phyloP scores from a whole-genome alignment of 2,329 filamentous ascomycete species.

The Magnaporthiopsis incrustans region DNA sequence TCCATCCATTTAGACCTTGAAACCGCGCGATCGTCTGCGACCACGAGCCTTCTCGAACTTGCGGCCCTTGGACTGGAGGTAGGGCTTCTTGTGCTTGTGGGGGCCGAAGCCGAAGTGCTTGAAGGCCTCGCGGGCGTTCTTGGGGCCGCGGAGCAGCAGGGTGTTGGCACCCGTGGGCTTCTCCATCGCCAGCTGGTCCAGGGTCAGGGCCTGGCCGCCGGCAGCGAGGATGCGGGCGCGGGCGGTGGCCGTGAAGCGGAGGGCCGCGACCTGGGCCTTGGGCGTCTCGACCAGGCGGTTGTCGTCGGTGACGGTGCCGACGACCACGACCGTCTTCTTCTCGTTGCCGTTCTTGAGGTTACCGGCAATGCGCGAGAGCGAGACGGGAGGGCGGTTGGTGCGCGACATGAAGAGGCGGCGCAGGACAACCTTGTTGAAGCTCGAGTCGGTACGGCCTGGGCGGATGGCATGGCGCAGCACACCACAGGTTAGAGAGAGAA shows the following conservation, averaged over 20 bases:
- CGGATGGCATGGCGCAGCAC: neutral
- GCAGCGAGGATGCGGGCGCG: conserved; percentile 89
- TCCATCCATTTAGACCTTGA: conserved; percentile 83
- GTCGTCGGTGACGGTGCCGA: conserved; percentile 96
- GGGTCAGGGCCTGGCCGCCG: conserved; percentile 88
- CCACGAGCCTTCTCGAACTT: conserved; percentile 99
- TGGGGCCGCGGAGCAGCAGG: conserved; percentile 91
- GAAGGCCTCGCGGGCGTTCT: conserved; percentile 95
- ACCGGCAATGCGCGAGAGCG: conserved; percentile 78
- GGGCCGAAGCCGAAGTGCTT: conserved; percentile 99
- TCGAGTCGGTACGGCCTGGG: conserved; percentile 84
- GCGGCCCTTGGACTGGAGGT: conserved; percentile 96
- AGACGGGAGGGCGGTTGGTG: conserved; percentile 95
- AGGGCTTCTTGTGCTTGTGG: conserved; percentile 98
- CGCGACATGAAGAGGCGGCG: conserved; percentile 97
- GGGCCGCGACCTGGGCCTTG: conserved; percentile 88
- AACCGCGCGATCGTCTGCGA: conserved; percentile 95
- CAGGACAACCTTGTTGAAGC: conserved; percentile 98
- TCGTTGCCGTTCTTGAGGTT: conserved; percentile 57
- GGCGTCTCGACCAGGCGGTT: conserved; percentile 85
- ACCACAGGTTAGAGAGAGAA: neutral
- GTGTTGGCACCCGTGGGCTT: conserved; percentile 96
- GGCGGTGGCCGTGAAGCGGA: conserved; percentile 94
- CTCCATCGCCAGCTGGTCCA: conserved; percentile 94
- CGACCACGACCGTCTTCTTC: conserved; percentile 84